Base-by-base conservation (phyloP, 2,329 filamentous ascomycete genomes). In the Calcarisporium arbuscula region DNA sequence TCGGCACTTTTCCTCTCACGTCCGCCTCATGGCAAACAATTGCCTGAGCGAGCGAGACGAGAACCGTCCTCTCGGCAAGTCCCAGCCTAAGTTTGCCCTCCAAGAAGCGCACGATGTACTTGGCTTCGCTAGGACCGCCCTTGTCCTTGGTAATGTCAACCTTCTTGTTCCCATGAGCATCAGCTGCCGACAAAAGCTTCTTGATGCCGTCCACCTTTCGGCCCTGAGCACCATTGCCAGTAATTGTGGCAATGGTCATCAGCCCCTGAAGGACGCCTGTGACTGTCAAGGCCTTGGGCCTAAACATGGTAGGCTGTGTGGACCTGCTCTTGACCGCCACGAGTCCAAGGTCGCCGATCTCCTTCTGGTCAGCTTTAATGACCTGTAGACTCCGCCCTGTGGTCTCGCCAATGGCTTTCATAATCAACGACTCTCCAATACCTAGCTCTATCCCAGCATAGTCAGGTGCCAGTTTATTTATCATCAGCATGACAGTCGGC, bases 241-340 rank as follows among this genome's bases (percentile, higher is more conserved):
- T 75, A 11, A 86, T 74, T 14, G 85, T 94, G 6, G 92, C 92
- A 54, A 98, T 94, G 21, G 72, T 76, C 70, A 96, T 85, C 22
- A 98, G 61, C 2, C 86, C 85, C 53, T 92, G 82, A 51, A 94
- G 88, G 3, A 98, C 89, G 19, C 83, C 87, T 38, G 75, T 77
- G 2, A 98, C 74, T 1, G 89, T 95, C 48, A 98, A 66, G 19
- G 89, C 72, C 61, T 94, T 95, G 3, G 89, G 92, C 59, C 94
- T 95, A 70, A 96, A 95, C 88, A 98, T 95, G 16, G 92, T 96
- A 9, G 86, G 86, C 54, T 98, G 92, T 29, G 89, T 96, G 11
- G 84, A 86, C 59, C 90, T 79, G 63, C 88, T 95, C 67, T 96
- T 95, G 31, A 94, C 86, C 28, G 92, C 92, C 2, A 98, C 90